Evolutionary conservation across 345 rosid genomes (phyloP).

Genomic region (Nephelium lappaceum): DNA sequence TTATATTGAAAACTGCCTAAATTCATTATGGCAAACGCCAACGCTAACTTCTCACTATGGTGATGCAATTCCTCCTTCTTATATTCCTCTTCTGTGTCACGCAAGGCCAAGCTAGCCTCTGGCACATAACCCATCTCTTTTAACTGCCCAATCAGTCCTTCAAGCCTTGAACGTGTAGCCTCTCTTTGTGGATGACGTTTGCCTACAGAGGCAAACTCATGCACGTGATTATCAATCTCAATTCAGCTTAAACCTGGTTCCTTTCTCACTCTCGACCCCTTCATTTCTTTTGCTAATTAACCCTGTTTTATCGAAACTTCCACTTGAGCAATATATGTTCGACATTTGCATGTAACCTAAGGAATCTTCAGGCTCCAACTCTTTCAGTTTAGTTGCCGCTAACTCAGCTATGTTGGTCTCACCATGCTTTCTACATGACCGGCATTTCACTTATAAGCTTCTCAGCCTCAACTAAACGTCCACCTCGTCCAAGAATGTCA

Average conservation of each 20-base stretch:
- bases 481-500: slow-evolving; percentile 85
- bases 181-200: slow-evolving; percentile 54
- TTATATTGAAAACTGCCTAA: too few relatives aligned
- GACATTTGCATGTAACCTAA: slow-evolving; percentile 79
- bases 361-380: slow-evolving; percentile 64
- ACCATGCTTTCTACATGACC: slow-evolving; percentile 82
- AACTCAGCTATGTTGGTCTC: slow-evolving; percentile 55
- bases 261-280: slow-evolving; percentile 57
- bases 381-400: slow-evolving; percentile 62
- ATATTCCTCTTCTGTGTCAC: too few relatives aligned
- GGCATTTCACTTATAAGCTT: slow-evolving; percentile 68
- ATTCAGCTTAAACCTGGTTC: slow-evolving; percentile 94
- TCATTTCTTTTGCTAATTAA: slow-evolving; percentile 64
- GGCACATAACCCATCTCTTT: too few relatives aligned
- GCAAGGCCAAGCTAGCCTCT: too few relatives aligned
- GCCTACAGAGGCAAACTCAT: slow-evolving; percentile 84
- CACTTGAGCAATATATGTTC: slow-evolving; percentile 72
- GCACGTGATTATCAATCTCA: slow-evolving; percentile 62
- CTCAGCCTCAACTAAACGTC: slow-evolving; percentile 63
- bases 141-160: too few relatives aligned
- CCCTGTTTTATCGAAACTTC: slow-evolving; percentile 69
- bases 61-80: too few relatives aligned
- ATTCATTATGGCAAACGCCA: too few relatives aligned
- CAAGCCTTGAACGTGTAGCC: too few relatives aligned
- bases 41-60: too few relatives aligned